These are phyloP conservation scores for Aspergillus baeticus DNA, from an alignment of 495 filamentous ascomycete species.

Conservation along the genomic window DNA sequence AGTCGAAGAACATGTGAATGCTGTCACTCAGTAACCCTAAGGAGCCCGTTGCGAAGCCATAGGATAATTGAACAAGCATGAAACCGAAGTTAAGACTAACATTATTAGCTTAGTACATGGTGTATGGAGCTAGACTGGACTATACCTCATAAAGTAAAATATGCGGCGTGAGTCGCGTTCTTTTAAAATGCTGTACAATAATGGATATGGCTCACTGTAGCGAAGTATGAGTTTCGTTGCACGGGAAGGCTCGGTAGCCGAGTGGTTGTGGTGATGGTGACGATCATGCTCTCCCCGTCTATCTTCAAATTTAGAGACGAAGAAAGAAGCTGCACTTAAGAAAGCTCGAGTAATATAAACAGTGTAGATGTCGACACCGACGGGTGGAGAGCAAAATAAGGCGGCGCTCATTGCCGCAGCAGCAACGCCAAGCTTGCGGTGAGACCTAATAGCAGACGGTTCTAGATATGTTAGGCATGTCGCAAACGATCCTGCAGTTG, in stretches of 20 bases:
- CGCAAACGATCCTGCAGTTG: slow-evolving; percentile 31
- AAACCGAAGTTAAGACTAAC: slow-evolving; percentile 86
- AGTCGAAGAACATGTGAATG: slow-evolving; percentile 99
- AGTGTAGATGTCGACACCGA: slow-evolving; percentile 27
- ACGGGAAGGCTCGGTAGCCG: slow-evolving; percentile 42
- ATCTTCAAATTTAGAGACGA: slow-evolving; percentile 40
- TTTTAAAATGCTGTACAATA: slow-evolving; percentile 79
- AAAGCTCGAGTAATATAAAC: slow-evolving; percentile 33
- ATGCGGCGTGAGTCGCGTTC: slow-evolving; percentile 95
- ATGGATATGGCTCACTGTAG: slow-evolving; percentile 64
- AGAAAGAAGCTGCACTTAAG: slow-evolving; percentile 31
- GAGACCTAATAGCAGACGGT: slow-evolving; percentile 27
- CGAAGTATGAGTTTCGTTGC: slow-evolving; percentile 66
- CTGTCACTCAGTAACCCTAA: slow-evolving; percentile 93
- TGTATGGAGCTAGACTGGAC: slow-evolving; percentile 5
- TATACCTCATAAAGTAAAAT: slow-evolving; percentile 93
- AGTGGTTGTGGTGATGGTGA: slow-evolving; percentile 43
- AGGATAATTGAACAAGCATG: slow-evolving; percentile 92
- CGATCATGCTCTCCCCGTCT: slow-evolving; percentile 33
- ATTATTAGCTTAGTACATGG: slow-evolving; percentile 11
- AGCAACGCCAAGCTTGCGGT: slow-evolving; percentile 37
- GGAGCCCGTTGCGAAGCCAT: slow-evolving; percentile 89
- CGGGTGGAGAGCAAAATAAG: slow-evolving; percentile 36
- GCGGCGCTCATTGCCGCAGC: slow-evolving; percentile 28
- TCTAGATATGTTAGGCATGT: slow-evolving; percentile 26